A percentile compares a stretch with the other conserved stretches of the same genome.
phyloP scores from a whole-genome alignment of 2,329 filamentous ascomycete species.

The Tolypocladium capitatum region DNA sequence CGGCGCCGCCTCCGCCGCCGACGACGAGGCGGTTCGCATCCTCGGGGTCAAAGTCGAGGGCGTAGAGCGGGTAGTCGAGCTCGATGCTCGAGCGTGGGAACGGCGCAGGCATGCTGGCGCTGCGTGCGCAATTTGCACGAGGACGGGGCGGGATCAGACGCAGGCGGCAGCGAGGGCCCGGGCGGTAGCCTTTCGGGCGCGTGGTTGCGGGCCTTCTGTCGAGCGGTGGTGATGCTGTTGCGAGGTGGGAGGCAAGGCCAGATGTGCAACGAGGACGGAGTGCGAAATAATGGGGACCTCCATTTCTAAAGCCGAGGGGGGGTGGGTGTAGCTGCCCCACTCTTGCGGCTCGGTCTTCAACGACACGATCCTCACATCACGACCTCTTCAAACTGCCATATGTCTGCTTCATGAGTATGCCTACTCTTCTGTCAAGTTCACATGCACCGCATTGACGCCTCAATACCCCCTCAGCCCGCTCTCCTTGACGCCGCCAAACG shows the following conservation, averaged over 20 bases:
- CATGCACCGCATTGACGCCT: conserved; percentile 31
- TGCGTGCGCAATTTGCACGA: not conserved
- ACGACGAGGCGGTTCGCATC: conserved; percentile 66
- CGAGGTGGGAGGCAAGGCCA: not conserved
- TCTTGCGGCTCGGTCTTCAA: too few species aligned
- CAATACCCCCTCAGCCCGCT: conserved; percentile 30
- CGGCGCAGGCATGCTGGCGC: conserved; percentile 20
- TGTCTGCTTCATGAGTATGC: too few species aligned
- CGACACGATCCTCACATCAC: not conserved
- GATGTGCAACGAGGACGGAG: not conserved
- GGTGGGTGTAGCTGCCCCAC: not conserved
- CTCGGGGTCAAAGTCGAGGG: conserved; percentile 75
- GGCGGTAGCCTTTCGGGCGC: not conserved
- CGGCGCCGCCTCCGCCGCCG: conserved; percentile 75
- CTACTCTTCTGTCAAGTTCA: conserved; percentile 19
- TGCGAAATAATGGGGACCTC: not conserved
- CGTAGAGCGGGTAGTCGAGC: conserved; percentile 73
- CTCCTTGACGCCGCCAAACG: conserved; percentile 34
- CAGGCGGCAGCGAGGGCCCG: not conserved
- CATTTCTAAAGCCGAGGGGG: not conserved
- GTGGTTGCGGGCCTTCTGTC: not conserved
- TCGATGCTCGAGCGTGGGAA: conserved; percentile 46
- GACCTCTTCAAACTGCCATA: too few species aligned
- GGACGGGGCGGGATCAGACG: not conserved
- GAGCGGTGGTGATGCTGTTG: not conserved